A percentile compares a stretch with the other conserved stretches of the same genome.
Evolutionary conservation across 192 early-diverging fungal species (phyloP).

Genomic region (Lunasporangiospora selenospora): DNA sequence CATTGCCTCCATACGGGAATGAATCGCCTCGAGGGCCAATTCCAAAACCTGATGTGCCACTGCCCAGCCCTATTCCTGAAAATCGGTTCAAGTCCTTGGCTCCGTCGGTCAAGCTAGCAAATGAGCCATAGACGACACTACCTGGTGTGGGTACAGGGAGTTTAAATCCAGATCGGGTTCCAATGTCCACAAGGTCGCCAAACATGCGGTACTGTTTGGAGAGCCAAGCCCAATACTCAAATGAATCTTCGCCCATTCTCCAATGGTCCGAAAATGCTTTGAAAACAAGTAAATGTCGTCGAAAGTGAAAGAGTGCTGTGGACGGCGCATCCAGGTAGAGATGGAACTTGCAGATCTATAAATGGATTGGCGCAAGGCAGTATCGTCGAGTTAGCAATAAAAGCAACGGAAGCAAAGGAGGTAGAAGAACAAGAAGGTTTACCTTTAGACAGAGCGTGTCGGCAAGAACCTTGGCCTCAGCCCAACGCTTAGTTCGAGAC

Average conservation of each 20-base stretch:
- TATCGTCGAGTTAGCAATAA: slow-evolving; percentile 2
- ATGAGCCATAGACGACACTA: slow-evolving; percentile 50
- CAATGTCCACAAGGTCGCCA: slow-evolving; percentile 79
- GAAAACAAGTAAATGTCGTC: slow-evolving; percentile 71
- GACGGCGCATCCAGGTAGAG: slow-evolving; percentile 72
- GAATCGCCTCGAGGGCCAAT: slow-evolving; percentile 31
- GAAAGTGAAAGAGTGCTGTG: slow-evolving; percentile 71
- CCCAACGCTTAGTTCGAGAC: slow-evolving; percentile 69
- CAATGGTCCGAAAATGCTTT: slow-evolving; percentile 62
- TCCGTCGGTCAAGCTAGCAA: slow-evolving; percentile 27
- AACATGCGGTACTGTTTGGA: slow-evolving; percentile 83
- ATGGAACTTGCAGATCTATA: slow-evolving; percentile 78
- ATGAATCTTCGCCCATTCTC: slow-evolving; percentile 75
- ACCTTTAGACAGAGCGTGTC: slow-evolving; percentile 84
- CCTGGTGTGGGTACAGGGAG: slow-evolving; percentile 66
- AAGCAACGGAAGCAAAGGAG: not conserved
- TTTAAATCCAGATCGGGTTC: slow-evolving; percentile 69
- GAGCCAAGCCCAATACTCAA: slow-evolving; percentile 88
- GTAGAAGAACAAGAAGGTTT: slow-evolving; percentile 4
- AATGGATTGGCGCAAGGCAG: no score
- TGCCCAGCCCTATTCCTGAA: slow-evolving; percentile 38
- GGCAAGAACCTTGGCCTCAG: slow-evolving; percentile 71
- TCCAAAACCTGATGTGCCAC: slow-evolving; percentile 41
- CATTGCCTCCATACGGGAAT: slow-evolving; percentile 20
- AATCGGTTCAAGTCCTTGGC: slow-evolving; percentile 43